These are phyloP conservation scores for Haematococcus sp. DNA, from an alignment of 139 green algal genomes.

Conservation along the genomic window DNA sequence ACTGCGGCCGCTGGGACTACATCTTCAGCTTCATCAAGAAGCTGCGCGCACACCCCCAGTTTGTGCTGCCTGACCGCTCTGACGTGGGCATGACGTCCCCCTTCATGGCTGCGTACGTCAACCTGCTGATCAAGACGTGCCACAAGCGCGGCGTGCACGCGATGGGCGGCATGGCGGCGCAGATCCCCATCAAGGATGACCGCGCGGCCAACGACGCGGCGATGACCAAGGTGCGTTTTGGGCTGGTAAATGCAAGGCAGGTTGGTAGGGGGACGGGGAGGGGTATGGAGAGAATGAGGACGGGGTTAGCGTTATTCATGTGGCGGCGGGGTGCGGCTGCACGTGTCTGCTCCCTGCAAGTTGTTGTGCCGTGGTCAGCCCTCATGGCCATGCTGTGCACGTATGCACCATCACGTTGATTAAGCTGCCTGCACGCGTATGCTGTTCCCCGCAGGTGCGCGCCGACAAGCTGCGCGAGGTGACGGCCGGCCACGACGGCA, in stretches of 20 bases:
- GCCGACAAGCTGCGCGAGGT: constrained; percentile 89
- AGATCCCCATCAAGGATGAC: constrained; percentile 91
- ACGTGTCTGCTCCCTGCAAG: too few relatives aligned
- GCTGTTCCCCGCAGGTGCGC: constrained; percentile 60
- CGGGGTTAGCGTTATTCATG: neutral
- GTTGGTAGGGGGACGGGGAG: too few relatives aligned
- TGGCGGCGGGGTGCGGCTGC: too few relatives aligned
- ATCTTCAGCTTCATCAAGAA: constrained; percentile 93
- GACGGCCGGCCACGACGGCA: constrained; percentile 80
- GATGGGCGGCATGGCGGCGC: constrained; percentile 88
- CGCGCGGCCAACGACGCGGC: constrained; percentile 68
- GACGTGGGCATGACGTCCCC: constrained; percentile 77
- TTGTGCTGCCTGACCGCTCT: constrained; percentile 75
- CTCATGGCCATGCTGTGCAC: too few relatives aligned
- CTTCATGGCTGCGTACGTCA: constrained; percentile 83
- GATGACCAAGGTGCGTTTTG: constrained; percentile 55
- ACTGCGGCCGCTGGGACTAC: constrained; percentile 92
- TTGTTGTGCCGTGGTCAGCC: too few relatives aligned
- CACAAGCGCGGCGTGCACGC: constrained; percentile 82
- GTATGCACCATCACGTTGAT: too few relatives aligned
- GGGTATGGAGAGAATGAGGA: too few relatives aligned
- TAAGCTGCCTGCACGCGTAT: too few relatives aligned
- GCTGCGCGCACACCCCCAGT: constrained; percentile 66
- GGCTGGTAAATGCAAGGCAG: too few relatives aligned
- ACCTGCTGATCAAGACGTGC: constrained; percentile 88